Evolutionary conservation across 1,284 basidiomycete genomes (phyloP).

Genomic region (Acaromyces ingoldii): DNA sequence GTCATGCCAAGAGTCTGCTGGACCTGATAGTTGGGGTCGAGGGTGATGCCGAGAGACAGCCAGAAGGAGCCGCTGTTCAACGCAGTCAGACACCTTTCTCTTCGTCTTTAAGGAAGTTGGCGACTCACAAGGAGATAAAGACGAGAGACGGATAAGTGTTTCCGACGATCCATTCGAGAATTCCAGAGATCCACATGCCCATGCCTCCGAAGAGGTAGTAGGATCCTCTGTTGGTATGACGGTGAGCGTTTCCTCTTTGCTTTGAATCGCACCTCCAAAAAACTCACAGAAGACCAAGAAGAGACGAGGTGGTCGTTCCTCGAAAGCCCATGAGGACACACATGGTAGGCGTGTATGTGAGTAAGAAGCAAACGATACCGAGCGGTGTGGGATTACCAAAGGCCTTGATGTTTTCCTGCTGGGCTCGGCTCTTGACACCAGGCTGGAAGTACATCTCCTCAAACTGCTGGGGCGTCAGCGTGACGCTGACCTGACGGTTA

Average conservation of each 20-base stretch:
- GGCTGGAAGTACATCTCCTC: slow-evolving; percentile 35
- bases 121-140: slow-evolving; percentile 18
- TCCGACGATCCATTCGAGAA: slow-evolving; percentile 32
- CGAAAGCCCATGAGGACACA: slow-evolving; percentile 33
- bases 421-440: slow-evolving; percentile 14
- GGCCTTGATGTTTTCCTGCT: slow-evolving; percentile 25
- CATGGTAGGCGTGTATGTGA: slow-evolving; percentile 26
- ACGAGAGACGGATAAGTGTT: slow-evolving; percentile 33
- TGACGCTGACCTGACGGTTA: slow-evolving; percentile 31
- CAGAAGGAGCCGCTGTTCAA: slow-evolving; percentile 23
- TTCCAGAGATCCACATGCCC: slow-evolving; percentile 1
- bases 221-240: neutral
- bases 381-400: slow-evolving; percentile 30
- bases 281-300: slow-evolving; percentile 20
- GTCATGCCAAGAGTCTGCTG: slow-evolving; percentile 19
- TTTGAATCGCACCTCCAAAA: neutral
- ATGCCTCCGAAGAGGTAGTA: neutral
- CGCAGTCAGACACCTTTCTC: no score
- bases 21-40: slow-evolving; percentile 17
- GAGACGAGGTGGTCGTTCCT: slow-evolving; percentile 20
- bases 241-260: neutral
- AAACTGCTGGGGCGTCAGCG: slow-evolving; percentile 29
- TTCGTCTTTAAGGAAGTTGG: neutral
- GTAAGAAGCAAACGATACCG: slow-evolving; percentile 33
- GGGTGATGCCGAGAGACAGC: slow-evolving; percentile 18